These are phyloP conservation scores for Gentiana dahurica DNA, from an alignment of 257 asterid species.

Conservation along the genomic window DNA sequence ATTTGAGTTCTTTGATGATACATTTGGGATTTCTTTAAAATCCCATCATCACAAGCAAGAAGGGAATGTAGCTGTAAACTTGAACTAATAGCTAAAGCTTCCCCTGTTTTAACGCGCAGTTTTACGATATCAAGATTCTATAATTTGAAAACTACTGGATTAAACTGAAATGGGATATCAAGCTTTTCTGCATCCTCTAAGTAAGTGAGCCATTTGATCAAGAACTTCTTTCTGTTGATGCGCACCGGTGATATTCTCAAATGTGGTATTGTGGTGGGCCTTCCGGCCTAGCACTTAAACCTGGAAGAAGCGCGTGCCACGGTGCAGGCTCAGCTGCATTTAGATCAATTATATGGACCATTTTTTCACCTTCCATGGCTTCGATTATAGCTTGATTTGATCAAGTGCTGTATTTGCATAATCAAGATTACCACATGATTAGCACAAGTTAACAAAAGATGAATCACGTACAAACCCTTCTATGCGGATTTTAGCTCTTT, in stretches of 20 bases:
- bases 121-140: conserved; percentile 63
- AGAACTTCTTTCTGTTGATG: conserved; percentile 60
- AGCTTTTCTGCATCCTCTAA: conserved; percentile 77
- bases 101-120: conserved; percentile 80
- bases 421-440: conserved; percentile 74
- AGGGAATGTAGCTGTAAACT: conserved; percentile 61
- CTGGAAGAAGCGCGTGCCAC: conserved; percentile 85
- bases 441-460: conserved; percentile 72
- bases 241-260: conserved; percentile 62
- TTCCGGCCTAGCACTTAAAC: conserved; percentile 87
- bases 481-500: conserved; percentile 85
- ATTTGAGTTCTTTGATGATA: conserved; percentile 26
- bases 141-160: conserved; percentile 49
- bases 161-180: conserved; percentile 88
- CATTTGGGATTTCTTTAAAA: conserved; percentile 24
- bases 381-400: conserved; percentile 89
- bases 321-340: conserved; percentile 63
- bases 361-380: conserved; percentile 91
- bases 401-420: conserved; percentile 83
- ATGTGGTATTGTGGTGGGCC: conserved; percentile 67
- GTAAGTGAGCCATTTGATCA: conserved; percentile 73
- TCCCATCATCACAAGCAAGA: conserved; percentile 40
- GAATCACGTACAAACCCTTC: conserved; percentile 75
- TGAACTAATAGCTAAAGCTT: conserved; percentile 74
- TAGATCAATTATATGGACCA: conserved; percentile 84